Base-by-base conservation (phyloP, 2,329 filamentous ascomycete species). In the Trichophyton simii region DNA sequence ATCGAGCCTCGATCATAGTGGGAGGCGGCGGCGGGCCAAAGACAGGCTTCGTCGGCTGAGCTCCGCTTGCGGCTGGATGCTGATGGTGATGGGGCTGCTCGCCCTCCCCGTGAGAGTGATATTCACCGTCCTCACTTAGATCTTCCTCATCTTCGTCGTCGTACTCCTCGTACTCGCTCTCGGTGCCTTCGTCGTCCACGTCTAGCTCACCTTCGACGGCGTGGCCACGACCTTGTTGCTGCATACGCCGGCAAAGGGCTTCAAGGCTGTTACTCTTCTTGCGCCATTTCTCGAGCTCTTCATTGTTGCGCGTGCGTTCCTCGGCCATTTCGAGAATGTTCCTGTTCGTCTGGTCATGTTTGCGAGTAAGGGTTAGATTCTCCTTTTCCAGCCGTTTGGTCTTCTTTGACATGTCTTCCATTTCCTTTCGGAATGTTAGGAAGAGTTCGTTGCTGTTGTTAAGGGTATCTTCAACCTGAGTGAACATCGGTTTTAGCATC, bases 401-500 rank as follows among this genome's bases (percentile, higher is more conserved):
- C 78, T 97, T 97, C 78, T 96, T 96, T 0, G 91, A 96, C 91
- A 97, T 97, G 71, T 97, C 94, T 76, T 97, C 94, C 91, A 97
- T 97, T 76, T 97, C 94, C 77, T 96, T 96, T 60, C 92, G 85
- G 76, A 97, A 97, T 0, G 94, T 96, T 67, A 96, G 79, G 75
- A 97, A 97, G 60, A 97, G 80, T 72, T 97, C 94, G 78, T 97
- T 97, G 75, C 90, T 96, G 73, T 96, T 97, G 77, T 96, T 97
- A 59, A 97, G 82, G 42, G 92, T 97, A 76, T 97, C 94, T 82
- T 97, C 92, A 72, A 97, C 92, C 92, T 97, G 79, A 65, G 36
- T 63, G 25, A 34, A 15, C 52, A 11, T 1, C 34, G 34, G 11
- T 55, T 31, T 55, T n/a, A n/a, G 15, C 52, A n/a, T 18, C 9